These are phyloP conservation scores for Verticillium isaacii DNA, from an alignment of 2,329 filamentous ascomycete genomes.

Conservation along the genomic window DNA sequence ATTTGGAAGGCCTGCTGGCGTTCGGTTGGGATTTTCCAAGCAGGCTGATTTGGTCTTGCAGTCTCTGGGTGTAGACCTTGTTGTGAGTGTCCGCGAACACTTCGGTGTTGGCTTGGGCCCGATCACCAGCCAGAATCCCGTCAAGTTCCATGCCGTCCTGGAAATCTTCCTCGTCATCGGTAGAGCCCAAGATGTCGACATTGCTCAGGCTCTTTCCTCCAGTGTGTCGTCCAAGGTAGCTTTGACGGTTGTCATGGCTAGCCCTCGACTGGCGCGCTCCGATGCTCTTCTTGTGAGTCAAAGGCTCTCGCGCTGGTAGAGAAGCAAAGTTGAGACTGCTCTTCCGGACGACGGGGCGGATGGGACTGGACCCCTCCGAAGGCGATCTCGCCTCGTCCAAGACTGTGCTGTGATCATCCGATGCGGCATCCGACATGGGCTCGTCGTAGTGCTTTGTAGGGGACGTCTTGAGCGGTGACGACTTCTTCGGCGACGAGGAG, in stretches of 20 bases:
- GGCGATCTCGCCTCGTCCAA: constrained; percentile 52
- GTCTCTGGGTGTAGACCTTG: constrained; percentile 87
- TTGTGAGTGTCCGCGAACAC: constrained; percentile 54
- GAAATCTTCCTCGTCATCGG: constrained; percentile 41
- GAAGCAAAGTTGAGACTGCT: constrained; percentile 94
- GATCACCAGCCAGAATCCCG: constrained; percentile 26
- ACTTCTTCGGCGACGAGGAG: constrained; percentile 15
- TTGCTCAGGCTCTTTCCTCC: constrained; percentile 66
- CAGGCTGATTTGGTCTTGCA: constrained; percentile 88
- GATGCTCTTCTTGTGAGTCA: constrained; percentile 79
- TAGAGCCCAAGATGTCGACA: constrained; percentile 34
- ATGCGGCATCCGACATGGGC: constrained; percentile 1
- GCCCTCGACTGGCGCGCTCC: constrained; percentile 68
- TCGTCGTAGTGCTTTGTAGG: constrained; percentile 4
- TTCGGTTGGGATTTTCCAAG: constrained; percentile 54
- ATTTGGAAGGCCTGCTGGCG: constrained; percentile 42
- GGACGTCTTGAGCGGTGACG: constrained; percentile 14
- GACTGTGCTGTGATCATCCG: constrained; percentile 17
- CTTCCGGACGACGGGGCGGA: constrained; percentile 76
- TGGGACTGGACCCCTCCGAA: constrained; percentile 69
- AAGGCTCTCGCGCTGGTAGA: constrained; percentile 82
- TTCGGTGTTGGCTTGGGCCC: neutral
- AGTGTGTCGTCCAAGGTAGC: constrained; percentile 69
- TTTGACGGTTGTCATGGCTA: constrained; percentile 69
- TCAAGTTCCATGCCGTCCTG: constrained; percentile 50